A percentile compares a stretch with the other conserved stretches of the same genome.
Conservation (phyloP, 495 filamentous ascomycete genomes). For the Evernia prunastri region DNA sequence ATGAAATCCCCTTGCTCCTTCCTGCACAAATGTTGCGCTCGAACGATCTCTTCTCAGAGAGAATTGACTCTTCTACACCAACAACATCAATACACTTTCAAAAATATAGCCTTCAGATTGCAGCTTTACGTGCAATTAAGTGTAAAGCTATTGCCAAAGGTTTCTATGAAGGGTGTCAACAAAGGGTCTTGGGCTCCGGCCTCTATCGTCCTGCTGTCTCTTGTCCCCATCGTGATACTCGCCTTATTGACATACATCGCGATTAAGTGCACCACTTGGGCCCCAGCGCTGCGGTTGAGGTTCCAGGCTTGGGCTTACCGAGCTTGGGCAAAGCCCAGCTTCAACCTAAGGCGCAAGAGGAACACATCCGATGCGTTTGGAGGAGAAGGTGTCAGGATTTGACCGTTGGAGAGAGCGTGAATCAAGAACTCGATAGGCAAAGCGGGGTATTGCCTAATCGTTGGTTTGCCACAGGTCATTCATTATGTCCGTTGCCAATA, state of each 20-base stretch:
- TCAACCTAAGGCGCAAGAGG: conserved; percentile 22
- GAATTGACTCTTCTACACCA: background rate
- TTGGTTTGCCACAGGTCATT: background rate
- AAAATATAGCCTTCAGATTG: conserved; percentile 11
- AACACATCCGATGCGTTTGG: conserved; percentile 12
- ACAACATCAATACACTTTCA: conserved; percentile 11
- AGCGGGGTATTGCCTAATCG: background rate
- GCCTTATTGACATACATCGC: conserved; percentile 40
- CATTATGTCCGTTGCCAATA: background rate
- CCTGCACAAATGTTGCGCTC: background rate
- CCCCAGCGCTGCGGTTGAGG: conserved; percentile 7
- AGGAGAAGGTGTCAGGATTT: background rate
- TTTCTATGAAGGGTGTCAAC: conserved; percentile 14
- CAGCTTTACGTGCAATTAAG: conserved; percentile 10
- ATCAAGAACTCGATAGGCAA: too few species aligned
- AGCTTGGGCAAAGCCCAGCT: conserved; percentile 5
- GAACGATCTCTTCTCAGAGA: background rate
- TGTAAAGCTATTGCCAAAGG: background rate
- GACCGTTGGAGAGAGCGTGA: background rate
- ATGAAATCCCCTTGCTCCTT: background rate
- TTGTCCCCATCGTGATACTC: conserved; percentile 50
- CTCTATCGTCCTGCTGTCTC: conserved; percentile 44
- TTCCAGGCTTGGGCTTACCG: conserved; percentile 12
- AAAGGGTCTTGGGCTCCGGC: conserved; percentile 34
- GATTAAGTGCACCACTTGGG: conserved; percentile 38